phyloP scores from a whole-genome alignment of 805 yeast genomes.

The Ogataea nakhonphanomensis region DNA sequence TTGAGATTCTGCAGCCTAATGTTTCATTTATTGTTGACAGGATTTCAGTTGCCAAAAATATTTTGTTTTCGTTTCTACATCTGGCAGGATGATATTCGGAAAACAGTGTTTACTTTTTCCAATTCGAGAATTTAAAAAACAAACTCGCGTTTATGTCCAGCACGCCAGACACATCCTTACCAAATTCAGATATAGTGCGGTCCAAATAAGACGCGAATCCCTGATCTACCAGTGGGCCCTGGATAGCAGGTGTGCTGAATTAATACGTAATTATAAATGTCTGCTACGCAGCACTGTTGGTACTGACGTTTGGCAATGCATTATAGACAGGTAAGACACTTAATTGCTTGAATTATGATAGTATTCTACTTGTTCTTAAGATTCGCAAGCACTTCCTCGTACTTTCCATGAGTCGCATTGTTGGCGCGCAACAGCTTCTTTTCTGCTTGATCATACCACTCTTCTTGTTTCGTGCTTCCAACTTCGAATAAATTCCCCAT shows the following conservation, averaged over 20 bases:
- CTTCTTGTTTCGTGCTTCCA: conserved; percentile 65
- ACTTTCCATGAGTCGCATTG: conserved; percentile 75
- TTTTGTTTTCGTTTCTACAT: conserved; percentile 1
- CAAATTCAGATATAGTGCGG: too few species aligned
- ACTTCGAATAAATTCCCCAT: conserved; percentile 70
- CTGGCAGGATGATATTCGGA: conserved; percentile 1
- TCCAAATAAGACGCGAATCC: neutral
- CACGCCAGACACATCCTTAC: too few species aligned
- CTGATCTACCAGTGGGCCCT: neutral
- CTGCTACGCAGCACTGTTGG: too few species aligned
- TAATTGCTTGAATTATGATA: neutral
- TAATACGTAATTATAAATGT: too few species aligned
- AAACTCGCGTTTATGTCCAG: conserved; percentile 3
- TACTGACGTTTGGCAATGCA: too few species aligned
- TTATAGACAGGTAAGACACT: neutral
- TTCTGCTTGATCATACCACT: conserved; percentile 67
- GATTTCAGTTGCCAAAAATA: conserved; percentile 2
- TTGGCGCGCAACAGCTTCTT: conserved; percentile 65
- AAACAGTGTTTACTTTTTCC: conserved; percentile 10
- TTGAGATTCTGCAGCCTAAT: conserved; percentile 2
- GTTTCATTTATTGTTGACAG: conserved; percentile 10
- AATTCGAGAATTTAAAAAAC: conserved; percentile 1
- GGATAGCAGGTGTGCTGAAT: too few species aligned
- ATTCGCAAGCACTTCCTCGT: conserved; percentile 59
- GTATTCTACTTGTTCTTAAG: conserved; percentile 24